Base-by-base conservation (phyloP, 306 rosid species). In the Pachyrhizus erosus region DNA sequence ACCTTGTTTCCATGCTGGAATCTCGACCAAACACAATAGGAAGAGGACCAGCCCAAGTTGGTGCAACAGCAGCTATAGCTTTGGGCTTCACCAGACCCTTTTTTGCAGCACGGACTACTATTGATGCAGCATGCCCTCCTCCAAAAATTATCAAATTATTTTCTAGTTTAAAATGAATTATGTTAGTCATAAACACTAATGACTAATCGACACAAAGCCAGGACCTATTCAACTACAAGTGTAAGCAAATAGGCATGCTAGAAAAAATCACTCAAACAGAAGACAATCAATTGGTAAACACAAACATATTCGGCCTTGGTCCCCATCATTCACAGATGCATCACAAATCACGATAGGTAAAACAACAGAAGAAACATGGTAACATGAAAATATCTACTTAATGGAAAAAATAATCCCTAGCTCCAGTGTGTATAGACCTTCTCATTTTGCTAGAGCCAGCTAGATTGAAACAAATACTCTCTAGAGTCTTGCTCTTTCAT, bases 1-100 rank as follows among this genome's bases (percentile, higher is more conserved):
- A 95, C 99, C 98, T 91, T 55, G 96, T 83, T 80, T 93, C 93
- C 99, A 93, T 95, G 94, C 81, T 89, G 42, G 98, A 95, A 83
- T 93, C 98, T 86, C 98, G 90, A 65, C 98, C 98, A 70, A 95
- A 95, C 68, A 95, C 99, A 42, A 95, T 93, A 62, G 97, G 98
- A 85, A 95, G 99, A 75, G 99, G 99, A 51, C 98, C 99, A 55
- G 97, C 92, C 98, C 99, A 95, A 43, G 98, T 95, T 42, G 98
- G 97, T 80, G 98, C 99, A 83, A 93, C 84, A 49, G 96, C 98
- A 31, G 97, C 99, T 75, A 95, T 82, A 27, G 92, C 99, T 87
- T 85, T 87, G 67, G 98, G 94, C 78, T 92, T 93, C 83, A 95
- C 85, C 45, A 90, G 81, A 81, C 97, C 97, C 82, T 79, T 89